Percentiles rank a stretch among this genome's conserved stretches.
Conservation (phyloP, 352 stramenopile species). For the Phytophthora fragariaefolia region DNA sequence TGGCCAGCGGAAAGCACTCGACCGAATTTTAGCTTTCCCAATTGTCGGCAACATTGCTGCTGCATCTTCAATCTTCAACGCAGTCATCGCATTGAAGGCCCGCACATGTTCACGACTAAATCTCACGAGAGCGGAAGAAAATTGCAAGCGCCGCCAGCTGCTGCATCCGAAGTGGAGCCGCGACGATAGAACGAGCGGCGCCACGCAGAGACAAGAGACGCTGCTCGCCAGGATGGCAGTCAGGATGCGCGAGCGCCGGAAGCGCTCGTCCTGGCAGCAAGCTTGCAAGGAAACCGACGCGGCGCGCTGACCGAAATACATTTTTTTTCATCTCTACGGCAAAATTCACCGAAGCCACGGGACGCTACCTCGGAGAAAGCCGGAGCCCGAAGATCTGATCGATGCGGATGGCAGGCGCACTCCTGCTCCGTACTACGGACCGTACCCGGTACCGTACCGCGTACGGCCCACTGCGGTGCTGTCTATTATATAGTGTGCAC, state of each 20-base stretch:
- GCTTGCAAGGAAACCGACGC: not conserved
- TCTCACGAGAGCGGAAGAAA: slow-evolving; percentile 28
- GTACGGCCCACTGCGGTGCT: no score
- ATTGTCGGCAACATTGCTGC: not conserved
- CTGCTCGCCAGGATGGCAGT: slow-evolving; percentile 33
- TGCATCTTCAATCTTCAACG: slow-evolving; percentile 1
- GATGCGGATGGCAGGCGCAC: slow-evolving; percentile 9
- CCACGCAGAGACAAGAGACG: slow-evolving; percentile 17
- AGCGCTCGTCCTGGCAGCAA: no score
- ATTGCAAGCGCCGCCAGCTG: slow-evolving; percentile 16
- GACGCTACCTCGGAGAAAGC: slow-evolving; percentile 18
- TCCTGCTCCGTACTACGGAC: no score
- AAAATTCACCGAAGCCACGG: slow-evolving; percentile 13
- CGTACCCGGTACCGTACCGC: no score
- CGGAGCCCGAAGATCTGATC: slow-evolving; percentile 28
- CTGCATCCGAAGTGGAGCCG: slow-evolving; percentile 24
- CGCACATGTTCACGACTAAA: slow-evolving; percentile 17
- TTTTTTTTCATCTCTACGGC: slow-evolving; percentile 1
- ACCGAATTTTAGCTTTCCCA: not conserved
- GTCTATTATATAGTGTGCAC: no score
- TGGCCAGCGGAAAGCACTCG: not conserved
- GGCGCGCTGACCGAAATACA: not conserved
- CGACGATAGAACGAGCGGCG: slow-evolving; percentile 25
- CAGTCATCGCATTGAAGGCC: not conserved
- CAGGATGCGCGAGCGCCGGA: no score